Evolutionary conservation across 768 basidiomycete species (phyloP).

Genomic region (Lyophyllum atratum): DNA sequence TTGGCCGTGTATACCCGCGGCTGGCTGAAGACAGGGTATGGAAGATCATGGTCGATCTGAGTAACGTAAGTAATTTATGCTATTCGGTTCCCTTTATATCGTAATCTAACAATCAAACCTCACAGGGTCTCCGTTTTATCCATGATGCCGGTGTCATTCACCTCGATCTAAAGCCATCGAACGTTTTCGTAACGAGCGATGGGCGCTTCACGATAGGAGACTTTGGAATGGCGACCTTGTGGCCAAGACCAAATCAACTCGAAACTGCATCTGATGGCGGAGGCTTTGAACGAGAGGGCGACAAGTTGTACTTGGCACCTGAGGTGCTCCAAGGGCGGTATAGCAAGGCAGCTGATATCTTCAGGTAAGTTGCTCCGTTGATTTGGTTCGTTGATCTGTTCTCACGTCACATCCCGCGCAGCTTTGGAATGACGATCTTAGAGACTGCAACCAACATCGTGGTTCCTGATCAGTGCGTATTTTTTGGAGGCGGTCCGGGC

Average conservation of each 20-base stretch:
- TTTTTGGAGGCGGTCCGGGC: slow-evolving; percentile 18
- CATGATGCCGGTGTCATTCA: slow-evolving; percentile 90
- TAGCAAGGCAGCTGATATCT: slow-evolving; percentile 93
- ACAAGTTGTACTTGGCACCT: slow-evolving; percentile 95
- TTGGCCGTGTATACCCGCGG: slow-evolving; percentile 79
- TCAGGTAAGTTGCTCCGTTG: slow-evolving; percentile 70
- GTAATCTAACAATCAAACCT: slow-evolving; percentile 31
- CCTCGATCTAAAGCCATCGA: slow-evolving; percentile 96
- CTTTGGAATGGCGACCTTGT: slow-evolving; percentile 97
- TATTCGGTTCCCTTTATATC: slow-evolving; percentile 26
- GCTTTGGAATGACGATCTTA: slow-evolving; percentile 94
- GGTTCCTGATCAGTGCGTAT: slow-evolving; percentile 91
- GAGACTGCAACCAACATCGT: slow-evolving; percentile 96
- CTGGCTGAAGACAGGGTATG: slow-evolving; percentile 93
- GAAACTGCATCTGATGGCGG: slow-evolving; percentile 31
- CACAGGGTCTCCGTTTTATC: slow-evolving; percentile 83
- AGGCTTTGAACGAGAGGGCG: slow-evolving; percentile 93
- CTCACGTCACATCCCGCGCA: slow-evolving; percentile 47
- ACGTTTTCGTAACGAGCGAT: slow-evolving; percentile 85
- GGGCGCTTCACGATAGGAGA: slow-evolving; percentile 97
- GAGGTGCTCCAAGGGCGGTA: slow-evolving; percentile 93
- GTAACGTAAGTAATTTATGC: slow-evolving; percentile 64
- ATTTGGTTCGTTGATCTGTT: slow-evolving; percentile 27
- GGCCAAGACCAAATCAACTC: slow-evolving; percentile 61
- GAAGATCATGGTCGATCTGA: slow-evolving; percentile 93